Base-by-base conservation (phyloP, 1,139 yeast species). In the Lodderomyces parapsilosis region DNA sequence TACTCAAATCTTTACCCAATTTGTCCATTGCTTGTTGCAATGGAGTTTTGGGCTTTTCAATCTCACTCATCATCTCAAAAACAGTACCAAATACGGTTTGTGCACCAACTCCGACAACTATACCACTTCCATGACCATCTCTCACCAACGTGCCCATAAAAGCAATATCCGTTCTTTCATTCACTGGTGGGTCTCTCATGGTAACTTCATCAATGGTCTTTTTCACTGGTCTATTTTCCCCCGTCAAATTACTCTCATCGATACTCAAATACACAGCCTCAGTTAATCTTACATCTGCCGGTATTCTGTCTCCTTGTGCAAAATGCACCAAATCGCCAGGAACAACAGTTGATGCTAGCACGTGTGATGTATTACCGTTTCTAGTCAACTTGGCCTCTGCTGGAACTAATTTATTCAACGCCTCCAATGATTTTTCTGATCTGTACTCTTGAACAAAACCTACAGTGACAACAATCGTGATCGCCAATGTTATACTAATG, bases 361-460 rank as follows among this genome's bases (percentile, higher is more conserved):
- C 90, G n/a, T 83, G 79, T 36, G 85, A 81, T 9, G 86, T 78
- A 49, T 78, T 76, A 9, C 89, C 89, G 53, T 81, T 84, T 63
- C 99, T 78, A 7, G 95, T 84, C 45, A 93, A 75, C 59, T 90
- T 91, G 23, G 96, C 94, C 58, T 86, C 88, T 13, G 96, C 96
- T 1, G 99, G 98, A 4, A 93, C 97, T 50, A 93, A 76, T 57
- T 86, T 85, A 60, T 86, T 90, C 50, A 93, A 76, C 0, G 97
- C 98, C 58, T 89, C 96, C 46, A 93, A 70, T 2, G 96, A 86
- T 67, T 93, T 86, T 60, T 93, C 99, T 0, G 96, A 86, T 55
- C 97, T 76, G 60, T 90, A 90, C 62, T 93, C 99, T 64, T 93
- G 99, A 19, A 93, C 91, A 65, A 93, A 93, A 0, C 98, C 99